A percentile compares a stretch with the other conserved stretches of the same genome.
These are phyloP conservation scores for Aspergillus incahuasiensis DNA, from an alignment of 495 filamentous ascomycete species.

Conservation along the genomic window DNA sequence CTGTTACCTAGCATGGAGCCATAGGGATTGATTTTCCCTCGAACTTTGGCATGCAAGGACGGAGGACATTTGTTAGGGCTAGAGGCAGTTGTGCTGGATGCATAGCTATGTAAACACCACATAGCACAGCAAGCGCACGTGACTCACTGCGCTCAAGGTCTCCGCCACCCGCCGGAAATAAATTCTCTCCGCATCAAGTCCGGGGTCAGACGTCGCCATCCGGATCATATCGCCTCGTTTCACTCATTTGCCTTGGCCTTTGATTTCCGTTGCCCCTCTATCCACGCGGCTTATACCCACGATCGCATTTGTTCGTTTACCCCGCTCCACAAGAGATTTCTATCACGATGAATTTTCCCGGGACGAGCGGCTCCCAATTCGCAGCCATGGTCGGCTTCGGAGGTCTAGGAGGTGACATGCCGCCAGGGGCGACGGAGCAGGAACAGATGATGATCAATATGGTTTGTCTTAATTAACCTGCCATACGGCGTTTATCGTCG, in stretches of 20 bases:
- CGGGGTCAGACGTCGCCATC: background rate
- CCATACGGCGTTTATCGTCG: background rate
- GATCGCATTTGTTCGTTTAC: background rate
- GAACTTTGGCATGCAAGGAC: background rate
- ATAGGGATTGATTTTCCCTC: background rate
- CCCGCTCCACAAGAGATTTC: background rate
- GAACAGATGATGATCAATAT: conserved; percentile 51
- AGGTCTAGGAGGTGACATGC: conserved; percentile 20
- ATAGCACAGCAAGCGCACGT: background rate
- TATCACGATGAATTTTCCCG: conserved; percentile 43
- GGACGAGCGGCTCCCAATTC: conserved; percentile 21
- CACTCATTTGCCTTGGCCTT: background rate
- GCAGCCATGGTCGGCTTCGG: conserved; percentile 16
- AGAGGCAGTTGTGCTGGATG: background rate
- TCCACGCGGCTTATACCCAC: too few species aligned
- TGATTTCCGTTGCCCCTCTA: background rate
- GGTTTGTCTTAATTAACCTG: conserved; percentile 32
- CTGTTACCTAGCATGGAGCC: too few species aligned
- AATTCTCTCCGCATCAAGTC: conserved; percentile 13
- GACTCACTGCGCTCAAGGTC: background rate
- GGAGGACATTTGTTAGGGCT: background rate
- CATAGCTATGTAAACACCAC: background rate
- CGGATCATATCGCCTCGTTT: background rate
- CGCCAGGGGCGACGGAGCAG: conserved; percentile 47
- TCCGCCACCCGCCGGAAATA: conserved; percentile 2